Base-by-base conservation (phyloP, 176 grass and related monocot genomes). In the Tuctoria greenei region DNA sequence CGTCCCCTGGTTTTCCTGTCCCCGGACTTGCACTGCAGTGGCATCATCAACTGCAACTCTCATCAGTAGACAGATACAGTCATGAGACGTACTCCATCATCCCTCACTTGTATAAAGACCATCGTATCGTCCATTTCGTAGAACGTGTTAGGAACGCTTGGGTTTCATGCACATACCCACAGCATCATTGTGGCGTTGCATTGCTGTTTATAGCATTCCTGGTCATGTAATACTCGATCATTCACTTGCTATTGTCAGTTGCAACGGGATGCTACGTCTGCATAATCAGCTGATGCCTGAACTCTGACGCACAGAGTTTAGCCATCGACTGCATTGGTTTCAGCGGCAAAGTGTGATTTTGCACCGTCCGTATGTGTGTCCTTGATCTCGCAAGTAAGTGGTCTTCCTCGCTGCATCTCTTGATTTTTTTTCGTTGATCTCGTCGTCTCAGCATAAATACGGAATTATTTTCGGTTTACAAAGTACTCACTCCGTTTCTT, bases 201-300 rank as follows among this genome's bases (percentile, higher is more conserved):
- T 79, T 78, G 36, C 47, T 47, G 47, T 20, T 81, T 81, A 63
- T 69, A 75, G 84, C 71, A 38, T 56, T 44, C 79, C 11, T n/a
- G 36, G 1, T 31, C 37, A 69, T 10, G 23, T 12, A 54, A 17
- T 39, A 1, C 26, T 21, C 18, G 55, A 26, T 11, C 10, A 20
- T 69, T 6, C 1, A 7, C 8, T 81, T 64, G 43, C 64, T 64
- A 56, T 25, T 61, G 43, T 49, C 59, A 10, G 57, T 70, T 55
- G 0, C 38, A 41, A 0, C 2, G n/a, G 8, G 51, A 8, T 34
- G 64, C 10, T 51, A 35, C 14, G 36, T 46, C 13, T 54, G 54
- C 36, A 9, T 0, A 75, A 67, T 27, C 42, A 14, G 57, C 14
- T 47, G 45, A 56, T 43, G 42, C 58, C 34, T 61, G 62, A 21